Evolutionary conservation across 345 rosid genomes (phyloP).

Genomic region (Angophora floribunda): DNA sequence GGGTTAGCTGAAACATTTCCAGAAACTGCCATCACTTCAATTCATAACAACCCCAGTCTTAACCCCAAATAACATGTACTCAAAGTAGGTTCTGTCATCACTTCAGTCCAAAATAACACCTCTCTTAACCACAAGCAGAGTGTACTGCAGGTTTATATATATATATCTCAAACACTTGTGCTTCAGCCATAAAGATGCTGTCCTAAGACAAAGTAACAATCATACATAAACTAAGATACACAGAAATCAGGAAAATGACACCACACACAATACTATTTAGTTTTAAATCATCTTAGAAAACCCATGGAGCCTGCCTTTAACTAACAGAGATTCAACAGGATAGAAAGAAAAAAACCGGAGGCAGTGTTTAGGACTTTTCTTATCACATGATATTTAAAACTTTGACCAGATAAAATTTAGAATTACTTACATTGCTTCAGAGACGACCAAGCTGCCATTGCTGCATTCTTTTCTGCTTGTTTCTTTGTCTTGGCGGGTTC

Average conservation of each 20-base stretch:
- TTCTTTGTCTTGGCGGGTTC: slow-evolving; percentile 95
- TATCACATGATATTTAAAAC: not conserved
- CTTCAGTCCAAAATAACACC: not conserved
- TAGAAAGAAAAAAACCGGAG: not conserved
- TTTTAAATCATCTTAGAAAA: not conserved
- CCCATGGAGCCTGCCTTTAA: not conserved
- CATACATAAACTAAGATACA: not conserved
- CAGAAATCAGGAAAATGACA: not conserved
- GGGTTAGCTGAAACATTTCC: not conserved
- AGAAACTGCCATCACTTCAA: not conserved
- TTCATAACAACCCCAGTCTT: too few species aligned
- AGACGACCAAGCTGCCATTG: slow-evolving; percentile 97
- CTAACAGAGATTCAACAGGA: not conserved
- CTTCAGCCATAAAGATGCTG: not conserved
- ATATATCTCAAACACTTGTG: not conserved
- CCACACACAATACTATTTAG: not conserved
- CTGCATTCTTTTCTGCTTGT: slow-evolving; percentile 99
- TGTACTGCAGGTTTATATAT: not conserved
- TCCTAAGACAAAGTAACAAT: not conserved
- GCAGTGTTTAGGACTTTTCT: not conserved
- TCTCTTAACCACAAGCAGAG: not conserved
- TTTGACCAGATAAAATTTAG: not conserved
- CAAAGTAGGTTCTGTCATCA: not conserved
- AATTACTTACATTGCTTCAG: slow-evolving; percentile 66
- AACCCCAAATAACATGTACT: too few species aligned